Evolutionary conservation across 2,329 filamentous ascomycete species (phyloP).

Genomic region (Clarireedia sp.): DNA sequence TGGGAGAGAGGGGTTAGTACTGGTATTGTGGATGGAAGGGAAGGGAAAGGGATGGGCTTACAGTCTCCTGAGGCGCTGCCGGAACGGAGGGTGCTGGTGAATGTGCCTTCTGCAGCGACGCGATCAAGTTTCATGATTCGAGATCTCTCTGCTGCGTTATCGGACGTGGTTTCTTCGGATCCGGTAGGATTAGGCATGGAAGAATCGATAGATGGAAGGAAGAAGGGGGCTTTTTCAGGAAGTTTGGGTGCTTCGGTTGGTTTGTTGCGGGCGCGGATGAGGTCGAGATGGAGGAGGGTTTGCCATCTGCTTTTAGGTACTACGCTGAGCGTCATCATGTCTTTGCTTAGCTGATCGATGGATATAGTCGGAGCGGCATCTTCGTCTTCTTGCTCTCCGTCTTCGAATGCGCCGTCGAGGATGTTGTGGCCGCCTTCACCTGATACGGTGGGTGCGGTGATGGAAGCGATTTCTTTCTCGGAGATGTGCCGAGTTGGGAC

Average conservation of each 20-base stretch:
- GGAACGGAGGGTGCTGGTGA: conserved; percentile 48
- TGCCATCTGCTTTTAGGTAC: conserved; percentile 92
- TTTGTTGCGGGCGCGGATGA: conserved; percentile 87
- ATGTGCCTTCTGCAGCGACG: conserved; percentile 47
- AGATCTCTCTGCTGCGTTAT: conserved; percentile 44
- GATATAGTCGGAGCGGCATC: conserved; percentile 46
- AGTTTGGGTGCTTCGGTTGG: conserved; percentile 85
- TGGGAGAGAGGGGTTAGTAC: too few species aligned
- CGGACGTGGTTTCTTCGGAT: conserved; percentile 22
- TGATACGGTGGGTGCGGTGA: conserved; percentile 65
- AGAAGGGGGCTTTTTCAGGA: conserved; percentile 93
- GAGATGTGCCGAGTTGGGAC: conserved; percentile 79
- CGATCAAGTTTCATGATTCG: conserved; percentile 62
- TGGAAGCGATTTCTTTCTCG: conserved; percentile 60
- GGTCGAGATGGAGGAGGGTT: conserved; percentile 82
- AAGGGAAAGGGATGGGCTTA: conserved; percentile 33
- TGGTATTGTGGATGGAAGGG: conserved; percentile 8
- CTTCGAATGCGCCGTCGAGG: conserved; percentile 68
- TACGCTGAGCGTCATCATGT: conserved; percentile 81
- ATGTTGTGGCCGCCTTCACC: conserved; percentile 73
- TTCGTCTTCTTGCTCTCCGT: conserved; percentile 41
- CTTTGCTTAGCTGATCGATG: conserved; percentile 70
- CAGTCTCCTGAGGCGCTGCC: conserved; percentile 52
- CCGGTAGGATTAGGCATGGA: conserved; percentile 13
- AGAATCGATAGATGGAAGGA: conserved; percentile 62